These are phyloP conservation scores for Knufia fluminis DNA, from an alignment of 2,329 filamentous ascomycete species.

Conservation along the genomic window DNA sequence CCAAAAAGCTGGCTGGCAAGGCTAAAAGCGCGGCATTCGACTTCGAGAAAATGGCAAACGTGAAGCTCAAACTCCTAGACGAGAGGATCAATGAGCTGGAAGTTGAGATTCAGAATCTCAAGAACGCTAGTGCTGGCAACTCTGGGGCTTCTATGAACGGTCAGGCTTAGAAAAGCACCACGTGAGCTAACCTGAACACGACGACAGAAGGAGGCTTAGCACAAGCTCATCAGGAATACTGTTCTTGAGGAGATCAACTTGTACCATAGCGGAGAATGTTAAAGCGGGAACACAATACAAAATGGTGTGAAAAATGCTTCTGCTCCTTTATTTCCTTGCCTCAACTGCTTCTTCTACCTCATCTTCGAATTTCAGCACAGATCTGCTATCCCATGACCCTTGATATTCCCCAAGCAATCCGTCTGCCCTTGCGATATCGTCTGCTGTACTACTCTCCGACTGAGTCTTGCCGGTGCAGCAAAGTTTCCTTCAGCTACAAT, in stretches of 20 bases:
- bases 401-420: too few relatives aligned
- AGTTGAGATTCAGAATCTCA: neutral
- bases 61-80: neutral
- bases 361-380: too few relatives aligned
- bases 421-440: too few relatives aligned
- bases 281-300: neutral
- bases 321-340: too few relatives aligned
- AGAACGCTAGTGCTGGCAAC: too few relatives aligned
- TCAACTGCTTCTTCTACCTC: too few relatives aligned
- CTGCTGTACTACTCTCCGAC: too few relatives aligned
- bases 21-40: neutral
- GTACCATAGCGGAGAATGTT: constrained; percentile 1
- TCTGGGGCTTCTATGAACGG: too few relatives aligned
- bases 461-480: too few relatives aligned
- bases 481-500: too few relatives aligned
- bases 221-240: neutral
- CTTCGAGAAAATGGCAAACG: neutral
- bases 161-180: neutral
- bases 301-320: neutral
- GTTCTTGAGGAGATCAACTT: neutral
- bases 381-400: too few relatives aligned
- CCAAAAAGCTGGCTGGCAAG: neutral
- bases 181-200: neutral
- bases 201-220: neutral
- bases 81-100: neutral